These are phyloP conservation scores for Dioszegia hungarica DNA, from an alignment of 768 basidiomycete genomes.

Conservation along the genomic window DNA sequence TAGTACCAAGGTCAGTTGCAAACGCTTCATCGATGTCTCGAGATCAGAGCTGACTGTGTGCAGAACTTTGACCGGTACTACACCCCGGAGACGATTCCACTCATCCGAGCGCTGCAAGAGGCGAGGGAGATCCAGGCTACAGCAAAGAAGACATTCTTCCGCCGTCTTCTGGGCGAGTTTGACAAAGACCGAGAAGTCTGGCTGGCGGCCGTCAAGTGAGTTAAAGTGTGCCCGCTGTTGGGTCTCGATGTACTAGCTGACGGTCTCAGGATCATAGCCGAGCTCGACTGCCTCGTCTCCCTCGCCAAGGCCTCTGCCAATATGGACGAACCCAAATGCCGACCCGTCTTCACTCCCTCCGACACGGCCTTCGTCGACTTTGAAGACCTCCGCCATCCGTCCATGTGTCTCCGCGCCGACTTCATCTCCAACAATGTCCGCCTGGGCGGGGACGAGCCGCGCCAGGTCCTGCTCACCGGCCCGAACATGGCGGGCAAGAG, in stretches of 20 bases:
- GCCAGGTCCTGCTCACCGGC: constrained; percentile 84
- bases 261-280: constrained; percentile 67
- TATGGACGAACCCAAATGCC: constrained; percentile 87
- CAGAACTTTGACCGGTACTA: constrained; percentile 74
- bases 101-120: constrained; percentile 81
- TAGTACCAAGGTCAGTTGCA: constrained; percentile 65
- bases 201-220: constrained; percentile 45
- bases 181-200: constrained; percentile 45
- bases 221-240: background rate
- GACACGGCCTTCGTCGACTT: constrained; percentile 74
- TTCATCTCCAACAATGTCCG: constrained; percentile 94
- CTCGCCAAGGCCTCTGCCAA: constrained; percentile 82
- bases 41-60: constrained; percentile 8
- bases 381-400: constrained; percentile 82
- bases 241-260: background rate
- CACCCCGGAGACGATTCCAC: constrained; percentile 65
- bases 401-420: constrained; percentile 63
- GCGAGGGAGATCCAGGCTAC: constrained; percentile 80
- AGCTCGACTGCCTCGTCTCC: constrained; percentile 93
- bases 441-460: constrained; percentile 59
- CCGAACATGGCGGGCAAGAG: constrained; percentile 65
- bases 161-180: constrained; percentile 43
- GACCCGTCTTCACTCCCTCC: constrained; percentile 79
- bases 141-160: constrained; percentile 75
- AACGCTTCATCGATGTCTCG: background rate